Conservation (phyloP, 164 flowering plant species). For the Vitis amurensis region DNA sequence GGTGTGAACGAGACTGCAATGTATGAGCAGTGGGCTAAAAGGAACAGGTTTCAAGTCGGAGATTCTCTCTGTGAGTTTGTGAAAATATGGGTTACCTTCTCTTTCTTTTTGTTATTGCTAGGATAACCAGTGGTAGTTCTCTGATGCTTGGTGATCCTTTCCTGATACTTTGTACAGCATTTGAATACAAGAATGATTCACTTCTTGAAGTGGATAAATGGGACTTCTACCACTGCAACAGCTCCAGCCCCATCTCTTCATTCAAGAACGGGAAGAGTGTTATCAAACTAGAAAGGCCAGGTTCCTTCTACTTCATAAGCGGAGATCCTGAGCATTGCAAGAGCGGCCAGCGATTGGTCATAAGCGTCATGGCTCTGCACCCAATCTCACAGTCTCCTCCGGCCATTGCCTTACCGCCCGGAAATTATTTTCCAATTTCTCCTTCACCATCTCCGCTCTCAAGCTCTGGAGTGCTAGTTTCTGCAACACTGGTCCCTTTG, state of each 20-base stretch:
- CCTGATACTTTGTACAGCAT: conserved; percentile 30
- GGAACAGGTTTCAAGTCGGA: conserved; percentile 50
- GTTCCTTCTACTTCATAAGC: conserved; percentile 58
- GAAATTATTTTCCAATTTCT: background rate
- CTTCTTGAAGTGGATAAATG: conserved; percentile 64
- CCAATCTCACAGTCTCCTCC: conserved; percentile 29
- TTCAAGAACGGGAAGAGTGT: conserved; percentile 45
- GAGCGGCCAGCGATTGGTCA: conserved; percentile 46
- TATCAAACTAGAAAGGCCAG: conserved; percentile 45
- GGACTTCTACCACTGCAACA: conserved; percentile 68
- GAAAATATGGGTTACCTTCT: too few species aligned
- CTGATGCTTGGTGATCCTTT: too few species aligned
- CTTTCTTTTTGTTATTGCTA: background rate
- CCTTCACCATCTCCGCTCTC: conserved; percentile 20
- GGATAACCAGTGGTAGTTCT: too few species aligned
- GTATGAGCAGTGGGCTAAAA: conserved; percentile 53
- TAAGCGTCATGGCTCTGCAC: conserved; percentile 46
- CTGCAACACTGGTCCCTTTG: background rate
- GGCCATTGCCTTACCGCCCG: conserved; percentile 22
- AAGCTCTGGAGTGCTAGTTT: conserved; percentile 9
- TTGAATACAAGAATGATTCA: conserved; percentile 63
- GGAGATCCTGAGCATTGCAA: conserved; percentile 50
- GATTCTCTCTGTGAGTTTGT: conserved; percentile 58
- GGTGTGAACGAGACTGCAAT: conserved; percentile 24
- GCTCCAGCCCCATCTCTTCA: conserved; percentile 29